A percentile compares a stretch with the other conserved stretches of the same genome.
phyloP scores from a whole-genome alignment of 441 rosid genomes.

The Erodium moschatum region DNA sequence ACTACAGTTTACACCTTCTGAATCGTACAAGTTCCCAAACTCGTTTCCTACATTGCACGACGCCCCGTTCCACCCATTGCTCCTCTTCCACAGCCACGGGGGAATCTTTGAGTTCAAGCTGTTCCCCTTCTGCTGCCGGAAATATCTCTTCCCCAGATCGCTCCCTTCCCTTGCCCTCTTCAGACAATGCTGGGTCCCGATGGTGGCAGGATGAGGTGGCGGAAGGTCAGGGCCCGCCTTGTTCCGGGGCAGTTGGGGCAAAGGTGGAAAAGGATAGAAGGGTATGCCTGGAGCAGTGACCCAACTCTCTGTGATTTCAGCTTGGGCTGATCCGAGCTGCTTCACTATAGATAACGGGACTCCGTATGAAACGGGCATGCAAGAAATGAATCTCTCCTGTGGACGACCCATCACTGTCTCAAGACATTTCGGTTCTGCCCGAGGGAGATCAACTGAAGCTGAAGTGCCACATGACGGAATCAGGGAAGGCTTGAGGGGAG shows the following conservation, averaged over 20 bases:
- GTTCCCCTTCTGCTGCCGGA: slow-evolving; percentile 64
- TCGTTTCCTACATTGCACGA: no score
- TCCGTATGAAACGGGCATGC: slow-evolving; percentile 71
- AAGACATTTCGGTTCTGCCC: background rate
- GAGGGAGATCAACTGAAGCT: background rate
- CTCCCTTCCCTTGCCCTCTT: slow-evolving; percentile 41
- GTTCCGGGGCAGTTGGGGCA: slow-evolving; percentile 33
- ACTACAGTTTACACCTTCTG: no score
- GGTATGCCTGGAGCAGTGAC: slow-evolving; percentile 76
- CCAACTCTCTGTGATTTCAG: slow-evolving; percentile 46
- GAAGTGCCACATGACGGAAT: background rate
- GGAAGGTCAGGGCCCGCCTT: no score
- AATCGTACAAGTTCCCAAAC: no score
- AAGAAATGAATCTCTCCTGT: slow-evolving; percentile 54
- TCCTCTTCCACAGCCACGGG: slow-evolving; percentile 40
- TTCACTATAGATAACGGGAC: slow-evolving; percentile 58
- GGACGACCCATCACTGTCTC: slow-evolving; percentile 38
- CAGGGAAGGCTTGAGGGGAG: no score
- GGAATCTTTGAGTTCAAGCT: slow-evolving; percentile 25
- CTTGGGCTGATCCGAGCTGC: slow-evolving; percentile 36
- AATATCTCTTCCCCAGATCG: slow-evolving; percentile 41
- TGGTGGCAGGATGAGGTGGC: no score
- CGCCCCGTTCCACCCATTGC: background rate
- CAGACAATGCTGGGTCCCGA: background rate
- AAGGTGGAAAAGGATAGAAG: slow-evolving; percentile 82